Percentiles rank a stretch among this genome's conserved stretches.
Conservation (phyloP, 2,329 filamentous ascomycete species). For the Alternaria postmessia region DNA sequence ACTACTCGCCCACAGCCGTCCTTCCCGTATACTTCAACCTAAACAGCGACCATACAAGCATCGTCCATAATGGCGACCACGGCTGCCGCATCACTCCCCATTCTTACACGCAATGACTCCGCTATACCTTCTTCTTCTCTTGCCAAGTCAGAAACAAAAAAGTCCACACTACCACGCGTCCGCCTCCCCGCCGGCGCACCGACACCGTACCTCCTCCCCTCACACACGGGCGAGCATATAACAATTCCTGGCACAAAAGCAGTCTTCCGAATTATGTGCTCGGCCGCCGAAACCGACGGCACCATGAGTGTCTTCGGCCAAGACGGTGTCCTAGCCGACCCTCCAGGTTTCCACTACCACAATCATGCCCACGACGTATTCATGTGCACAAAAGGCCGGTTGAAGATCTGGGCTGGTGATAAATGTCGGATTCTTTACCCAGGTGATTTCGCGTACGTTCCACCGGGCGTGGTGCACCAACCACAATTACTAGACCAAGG, state of each 20-base stretch:
- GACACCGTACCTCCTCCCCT: slow-evolving; percentile 25
- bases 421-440: slow-evolving; percentile 27
- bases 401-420: slow-evolving; percentile 29
- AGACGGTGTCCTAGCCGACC: slow-evolving; percentile 27
- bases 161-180: slow-evolving; percentile 14
- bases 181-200: slow-evolving; percentile 18
- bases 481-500: slow-evolving; percentile 25
- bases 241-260: slow-evolving; percentile 28
- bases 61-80: neutral
- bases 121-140: neutral
- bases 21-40: neutral
- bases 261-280: slow-evolving; percentile 26
- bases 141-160: neutral
- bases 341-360: slow-evolving; percentile 33
- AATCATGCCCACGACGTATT: slow-evolving; percentile 31
- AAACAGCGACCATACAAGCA: neutral
- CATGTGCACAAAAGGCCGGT: slow-evolving; percentile 29
- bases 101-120: neutral
- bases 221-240: slow-evolving; percentile 25
- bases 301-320: slow-evolving; percentile 28
- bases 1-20: neutral
- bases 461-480: slow-evolving; percentile 28
- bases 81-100: neutral
- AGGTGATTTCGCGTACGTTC: slow-evolving; percentile 31
- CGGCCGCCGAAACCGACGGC: slow-evolving; percentile 25